Conservation (phyloP, 805 yeast genomes). For the Metschnikowia borealis region DNA sequence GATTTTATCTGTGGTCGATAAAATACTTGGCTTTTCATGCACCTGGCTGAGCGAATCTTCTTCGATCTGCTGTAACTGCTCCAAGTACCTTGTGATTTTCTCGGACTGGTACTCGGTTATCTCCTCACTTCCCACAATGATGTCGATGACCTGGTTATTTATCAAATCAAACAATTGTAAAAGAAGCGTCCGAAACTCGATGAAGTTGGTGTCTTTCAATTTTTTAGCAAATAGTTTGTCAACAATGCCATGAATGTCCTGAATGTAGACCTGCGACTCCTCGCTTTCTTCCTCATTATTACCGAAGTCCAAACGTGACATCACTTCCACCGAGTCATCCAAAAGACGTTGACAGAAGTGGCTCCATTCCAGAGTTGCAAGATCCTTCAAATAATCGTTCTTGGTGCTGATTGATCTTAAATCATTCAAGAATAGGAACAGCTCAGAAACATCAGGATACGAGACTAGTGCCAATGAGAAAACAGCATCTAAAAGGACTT, state of each 20-base stretch:
- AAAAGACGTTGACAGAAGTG: conserved; percentile 19
- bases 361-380: conserved; percentile 20
- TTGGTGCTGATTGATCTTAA: conserved; percentile 22
- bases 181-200: conserved; percentile 26
- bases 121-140: conserved; percentile 25
- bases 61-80: conserved; percentile 9
- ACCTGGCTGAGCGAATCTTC: conserved; percentile 7
- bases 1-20: conserved; percentile 18
- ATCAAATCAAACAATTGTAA: conserved; percentile 25
- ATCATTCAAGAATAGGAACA: conserved; percentile 37
- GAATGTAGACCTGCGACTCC: conserved; percentile 15
- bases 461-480: conserved; percentile 28
- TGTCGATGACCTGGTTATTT: conserved; percentile 25
- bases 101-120: conserved; percentile 35
- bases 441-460: conserved; percentile 30
- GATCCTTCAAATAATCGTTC: conserved; percentile 12
- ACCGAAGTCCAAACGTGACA: conserved; percentile 16
- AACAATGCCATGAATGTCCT: conserved; percentile 18
- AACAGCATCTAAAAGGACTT: conserved; percentile 25
- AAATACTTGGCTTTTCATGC: conserved; percentile 7
- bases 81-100: conserved; percentile 27
- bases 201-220: conserved; percentile 24
- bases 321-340: conserved; percentile 17
- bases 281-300: conserved; percentile 12
- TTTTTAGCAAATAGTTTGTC: conserved; percentile 16